These are phyloP conservation scores for Ophiostoma ulmi DNA, from an alignment of 2,329 filamentous ascomycete species.

Conservation along the genomic window DNA sequence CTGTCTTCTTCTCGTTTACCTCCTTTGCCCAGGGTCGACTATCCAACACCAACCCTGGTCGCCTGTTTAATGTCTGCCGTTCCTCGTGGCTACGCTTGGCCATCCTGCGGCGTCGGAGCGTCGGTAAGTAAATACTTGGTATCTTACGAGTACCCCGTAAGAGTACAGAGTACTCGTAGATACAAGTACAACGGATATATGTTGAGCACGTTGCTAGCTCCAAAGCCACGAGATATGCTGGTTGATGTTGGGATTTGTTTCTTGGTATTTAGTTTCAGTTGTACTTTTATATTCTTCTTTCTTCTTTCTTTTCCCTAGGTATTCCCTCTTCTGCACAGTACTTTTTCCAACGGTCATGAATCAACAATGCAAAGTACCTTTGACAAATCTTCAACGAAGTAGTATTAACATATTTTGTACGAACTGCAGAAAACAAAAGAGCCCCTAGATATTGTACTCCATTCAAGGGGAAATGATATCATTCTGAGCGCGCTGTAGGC, in stretches of 20 bases:
- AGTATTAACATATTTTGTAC: neutral
- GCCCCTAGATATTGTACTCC: no score
- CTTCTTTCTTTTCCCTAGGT: neutral
- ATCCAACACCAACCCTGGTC: neutral
- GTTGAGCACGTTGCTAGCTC: neutral
- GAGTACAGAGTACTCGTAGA: no score
- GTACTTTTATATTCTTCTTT: neutral
- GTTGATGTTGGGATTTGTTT: neutral
- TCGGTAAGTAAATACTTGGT: neutral
- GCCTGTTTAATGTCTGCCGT: neutral
- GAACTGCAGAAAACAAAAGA: neutral
- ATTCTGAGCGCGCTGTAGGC: neutral
- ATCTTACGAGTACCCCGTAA: neutral
- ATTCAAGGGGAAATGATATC: neutral
- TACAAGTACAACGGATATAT: neutral
- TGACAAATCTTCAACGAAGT: neutral
- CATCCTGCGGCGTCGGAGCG: slow-evolving; percentile 6
- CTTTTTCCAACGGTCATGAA: neutral
- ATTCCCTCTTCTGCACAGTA: neutral
- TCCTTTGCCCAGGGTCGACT: neutral
- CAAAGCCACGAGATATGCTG: neutral
- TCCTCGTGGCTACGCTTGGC: slow-evolving; percentile 1
- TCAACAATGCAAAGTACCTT: neutral
- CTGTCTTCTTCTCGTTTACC: neutral
- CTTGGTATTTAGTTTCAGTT: no score